Base-by-base conservation (phyloP, 768 basidiomycete species). In the Tulasnella sp. region DNA sequence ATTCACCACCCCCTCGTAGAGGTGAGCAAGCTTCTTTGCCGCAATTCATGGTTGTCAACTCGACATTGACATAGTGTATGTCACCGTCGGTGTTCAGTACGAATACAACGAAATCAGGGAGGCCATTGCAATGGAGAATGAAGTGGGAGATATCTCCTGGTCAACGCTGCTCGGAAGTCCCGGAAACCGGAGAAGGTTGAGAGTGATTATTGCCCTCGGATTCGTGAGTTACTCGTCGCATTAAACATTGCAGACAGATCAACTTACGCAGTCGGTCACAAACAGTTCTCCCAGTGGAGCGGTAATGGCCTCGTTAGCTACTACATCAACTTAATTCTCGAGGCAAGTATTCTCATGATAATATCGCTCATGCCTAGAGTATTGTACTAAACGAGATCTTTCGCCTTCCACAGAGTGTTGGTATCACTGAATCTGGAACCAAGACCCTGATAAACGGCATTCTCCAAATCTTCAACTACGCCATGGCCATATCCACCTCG, bases 221-320 rank as follows among this genome's bases (percentile, higher is more conserved):
- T 26, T 59, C n/a, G 58, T 51, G 29, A 50, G 58, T 0, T 86
- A 7, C 51, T n/a, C 34, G 8, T 30, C 21, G 10, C 26, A 19
- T 26, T 50, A 26, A n/a, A 17, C 44, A 19, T 19, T 27, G 10
- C 2, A 21, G 13, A 23, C 11, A 13, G 13, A 24, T 24, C 17
- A 23, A 8, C 21, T 56, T 23, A 56, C 17, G 10, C 27, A 26
- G n/a, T 23, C 53, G n/a, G 5, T n/a, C 26, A n/a, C 45, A 21
- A 27, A n/a, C 32, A 59, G 58, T 56, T 89, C 78, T 87, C 85
- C 13, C 58, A 59, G 50, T 59, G 58, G 58, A 59, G 58, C 4
- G 87, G 86, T 15, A 88, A 88, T 65, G 87, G 79, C 58, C 83
- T 90, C 55, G 83, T 87, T 49, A 87, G 85, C 5, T 88, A 59